Evolutionary conservation across 129 eudicot species (phyloP), one percentile per base, ranked within the genome.

Genomic region (Escallonia rubra): DNA sequence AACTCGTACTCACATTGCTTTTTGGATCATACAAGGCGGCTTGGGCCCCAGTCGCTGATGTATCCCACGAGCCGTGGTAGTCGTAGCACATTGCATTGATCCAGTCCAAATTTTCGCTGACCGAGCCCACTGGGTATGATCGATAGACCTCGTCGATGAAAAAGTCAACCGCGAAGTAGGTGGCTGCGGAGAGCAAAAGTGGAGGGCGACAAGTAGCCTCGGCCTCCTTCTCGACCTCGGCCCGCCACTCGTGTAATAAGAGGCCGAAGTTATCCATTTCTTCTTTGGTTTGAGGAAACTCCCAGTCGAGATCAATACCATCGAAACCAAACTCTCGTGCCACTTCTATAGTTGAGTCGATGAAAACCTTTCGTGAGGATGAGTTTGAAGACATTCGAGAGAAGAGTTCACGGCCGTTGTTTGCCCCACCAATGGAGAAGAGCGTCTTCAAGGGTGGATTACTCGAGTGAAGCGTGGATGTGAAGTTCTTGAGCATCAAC

Each of bases 271-370:
- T 79, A 6, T 61, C 70, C 96, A 90, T 86, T 49, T 90, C 95
- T 0, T 39, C 7, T 3, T 81, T 76, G 41, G 62, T 74, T 52
- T 73, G 69, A 38, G 96, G 96, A 64, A 65, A 84, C 56, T 90
- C 96, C 96, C 96, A 86, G 44, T 90, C 96, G 9, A 86, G 69
- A 70, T 86, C 96, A 43, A 86, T 62, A 10, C 96, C 96, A 46
- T 90, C 87, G 52, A 90, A 90, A 2, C 78, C 95, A 73, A 79
- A 84, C 58, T 78, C 81, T 13, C 91, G 59, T 7, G 95, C 96
- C 51, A 84, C 89, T 68, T 84, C 77, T 12, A 90, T 81, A 70
- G 85, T 74, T 3, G 96, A 90, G 40, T 64, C 49, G 41, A 86
- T 79, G 72, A 90, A 90, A 43, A 13, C 66, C 54, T 79, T 74